Conservation (phyloP, 176 grass and related monocot genomes). For the Poa pratensis region DNA sequence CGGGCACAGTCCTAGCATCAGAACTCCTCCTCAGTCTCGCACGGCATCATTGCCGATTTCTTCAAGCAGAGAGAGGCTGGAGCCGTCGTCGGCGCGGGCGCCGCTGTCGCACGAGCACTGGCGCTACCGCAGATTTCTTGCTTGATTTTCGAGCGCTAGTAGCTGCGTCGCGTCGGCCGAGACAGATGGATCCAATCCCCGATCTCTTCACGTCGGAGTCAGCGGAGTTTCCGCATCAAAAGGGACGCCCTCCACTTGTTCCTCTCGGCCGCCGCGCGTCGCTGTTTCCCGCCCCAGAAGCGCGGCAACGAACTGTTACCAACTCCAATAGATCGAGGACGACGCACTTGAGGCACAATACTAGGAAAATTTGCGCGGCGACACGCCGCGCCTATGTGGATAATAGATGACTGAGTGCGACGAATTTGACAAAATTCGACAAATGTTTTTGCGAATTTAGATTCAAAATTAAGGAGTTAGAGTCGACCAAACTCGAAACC, state of each 20-base stretch:
- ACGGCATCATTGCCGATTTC: background rate
- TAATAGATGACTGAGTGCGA: too few relatives aligned
- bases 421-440: too few relatives aligned
- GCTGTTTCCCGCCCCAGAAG: background rate
- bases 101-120: background rate
- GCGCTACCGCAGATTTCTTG: too few relatives aligned
- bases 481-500: too few relatives aligned
- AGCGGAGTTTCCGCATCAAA: conserved; percentile 45
- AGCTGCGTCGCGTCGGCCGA: background rate
- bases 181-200: background rate
- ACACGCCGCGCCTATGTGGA: too few relatives aligned
- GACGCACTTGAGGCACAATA: too few relatives aligned
- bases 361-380: too few relatives aligned
- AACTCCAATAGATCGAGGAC: background rate
- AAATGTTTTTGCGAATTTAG: too few relatives aligned
- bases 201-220: background rate
- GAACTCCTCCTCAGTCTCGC: background rate
- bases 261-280: background rate
- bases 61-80: background rate
- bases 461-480: too few relatives aligned
- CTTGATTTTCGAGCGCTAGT: background rate
- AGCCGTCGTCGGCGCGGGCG: background rate
- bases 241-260: background rate
- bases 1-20: background rate
- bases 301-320: background rate